phyloP scores from a whole-genome alignment of 805 yeast species.

The Ogataea pilisensis region DNA sequence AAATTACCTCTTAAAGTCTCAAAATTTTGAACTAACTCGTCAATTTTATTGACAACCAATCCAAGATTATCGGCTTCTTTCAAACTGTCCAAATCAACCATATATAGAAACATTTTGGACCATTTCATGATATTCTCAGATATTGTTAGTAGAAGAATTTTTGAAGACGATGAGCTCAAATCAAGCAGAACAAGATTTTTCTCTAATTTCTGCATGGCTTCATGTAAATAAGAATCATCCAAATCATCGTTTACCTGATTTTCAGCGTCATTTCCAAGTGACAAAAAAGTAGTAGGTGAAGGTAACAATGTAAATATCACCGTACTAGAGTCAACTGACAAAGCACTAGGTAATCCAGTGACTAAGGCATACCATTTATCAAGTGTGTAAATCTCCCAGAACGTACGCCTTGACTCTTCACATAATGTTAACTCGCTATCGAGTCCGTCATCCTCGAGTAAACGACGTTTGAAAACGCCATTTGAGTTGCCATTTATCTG shows the following conservation, averaged over 20 bases:
- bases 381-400: constrained; percentile 29
- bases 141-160: constrained; percentile 24
- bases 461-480: neutral
- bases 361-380: constrained; percentile 32
- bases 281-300: constrained; percentile 25
- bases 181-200: constrained; percentile 26
- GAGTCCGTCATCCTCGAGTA: constrained; percentile 17
- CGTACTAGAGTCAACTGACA: constrained; percentile 24
- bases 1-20: constrained; percentile 26
- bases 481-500: neutral
- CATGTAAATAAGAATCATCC: constrained; percentile 23
- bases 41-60: constrained; percentile 21
- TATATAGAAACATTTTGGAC: constrained; percentile 29
- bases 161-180: constrained; percentile 24
- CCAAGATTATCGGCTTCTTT: constrained; percentile 15
- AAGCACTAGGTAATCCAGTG: constrained; percentile 29
- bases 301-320: constrained; percentile 29
- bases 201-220: constrained; percentile 28
- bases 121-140: constrained; percentile 31
- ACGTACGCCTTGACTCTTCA: constrained; percentile 29
- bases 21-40: constrained; percentile 25
- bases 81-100: constrained; percentile 26
- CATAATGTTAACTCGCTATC: constrained; percentile 23
- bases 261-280: neutral
- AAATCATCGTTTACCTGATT: neutral